Percentiles rank a stretch among this genome's conserved stretches.
Evolutionary conservation across 352 stramenopile species (phyloP).

Genomic region (Pythium aquatile): DNA sequence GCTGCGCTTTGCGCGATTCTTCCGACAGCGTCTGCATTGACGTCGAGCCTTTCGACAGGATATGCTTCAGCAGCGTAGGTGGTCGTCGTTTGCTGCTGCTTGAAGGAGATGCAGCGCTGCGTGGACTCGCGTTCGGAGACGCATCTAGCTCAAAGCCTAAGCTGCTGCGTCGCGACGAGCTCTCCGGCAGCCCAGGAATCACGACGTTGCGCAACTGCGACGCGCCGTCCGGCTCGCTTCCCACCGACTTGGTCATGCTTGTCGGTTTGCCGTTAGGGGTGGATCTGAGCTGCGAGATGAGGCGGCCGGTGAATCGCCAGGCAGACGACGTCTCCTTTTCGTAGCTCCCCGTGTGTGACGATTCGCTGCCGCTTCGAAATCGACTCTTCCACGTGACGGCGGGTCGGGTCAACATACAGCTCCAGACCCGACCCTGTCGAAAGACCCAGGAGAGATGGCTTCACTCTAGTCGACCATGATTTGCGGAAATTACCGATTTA

Average conservation of each 20-base stretch:
- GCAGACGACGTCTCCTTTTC: background rate
- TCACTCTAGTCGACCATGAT: background rate
- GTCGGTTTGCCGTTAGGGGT: background rate
- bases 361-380: background rate
- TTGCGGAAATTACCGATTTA: background rate
- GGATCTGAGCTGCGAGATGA: background rate
- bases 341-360: background rate
- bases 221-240: constrained; percentile 3
- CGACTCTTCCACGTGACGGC: constrained; percentile 5
- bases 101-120: background rate
- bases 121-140: background rate
- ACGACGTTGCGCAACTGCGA: background rate
- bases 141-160: background rate
- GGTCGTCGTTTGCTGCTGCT: constrained; percentile 1
- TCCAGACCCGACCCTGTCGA: background rate
- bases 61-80: constrained; percentile 15
- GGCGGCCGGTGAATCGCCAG: background rate
- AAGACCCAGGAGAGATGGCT: background rate
- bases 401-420: background rate
- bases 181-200: constrained; percentile 11
- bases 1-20: constrained; percentile 4
- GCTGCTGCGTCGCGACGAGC: constrained; percentile 11
- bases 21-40: constrained; percentile 12
- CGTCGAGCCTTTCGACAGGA: constrained; percentile 10
- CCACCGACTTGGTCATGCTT: constrained; percentile 16